Conservation (phyloP, 2,329 filamentous ascomycete genomes). For the Ampelomyces quisqualis region DNA sequence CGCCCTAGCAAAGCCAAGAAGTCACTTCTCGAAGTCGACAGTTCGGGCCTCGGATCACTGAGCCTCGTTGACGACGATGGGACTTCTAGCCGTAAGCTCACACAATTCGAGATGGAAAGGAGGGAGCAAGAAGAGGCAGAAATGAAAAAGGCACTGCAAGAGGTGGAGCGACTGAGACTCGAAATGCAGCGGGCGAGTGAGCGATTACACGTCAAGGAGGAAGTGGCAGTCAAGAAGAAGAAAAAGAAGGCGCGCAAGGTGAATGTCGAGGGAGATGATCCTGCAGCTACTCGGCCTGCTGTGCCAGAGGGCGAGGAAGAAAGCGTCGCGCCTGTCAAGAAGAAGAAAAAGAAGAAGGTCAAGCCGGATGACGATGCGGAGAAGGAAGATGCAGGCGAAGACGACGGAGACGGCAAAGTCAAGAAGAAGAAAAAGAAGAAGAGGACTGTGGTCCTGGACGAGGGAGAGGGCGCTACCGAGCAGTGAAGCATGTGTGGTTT, state of each 20-base stretch:
- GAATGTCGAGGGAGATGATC: slow-evolving; percentile 57
- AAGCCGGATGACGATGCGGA: slow-evolving; percentile 27
- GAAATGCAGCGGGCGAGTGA: slow-evolving; percentile 87
- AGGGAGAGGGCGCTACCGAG: slow-evolving; percentile 15
- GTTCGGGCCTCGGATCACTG: slow-evolving; percentile 73
- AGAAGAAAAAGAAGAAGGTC: slow-evolving; percentile 49
- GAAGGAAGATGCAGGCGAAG: slow-evolving; percentile 4
- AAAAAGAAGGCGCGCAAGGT: slow-evolving; percentile 51
- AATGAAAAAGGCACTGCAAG: slow-evolving; percentile 83
- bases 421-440: slow-evolving; percentile 49
- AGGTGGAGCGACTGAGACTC: slow-evolving; percentile 80
- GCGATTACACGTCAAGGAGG: slow-evolving; percentile 68
- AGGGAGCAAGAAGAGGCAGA: slow-evolving; percentile 78
- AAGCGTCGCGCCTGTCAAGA: slow-evolving; percentile 22
- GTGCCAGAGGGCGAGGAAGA: slow-evolving; percentile 16
- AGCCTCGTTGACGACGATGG: slow-evolving; percentile 61
- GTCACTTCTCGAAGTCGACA: slow-evolving; percentile 79
- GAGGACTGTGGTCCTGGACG: slow-evolving; percentile 39
- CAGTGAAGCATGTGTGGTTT: slow-evolving; percentile 7
- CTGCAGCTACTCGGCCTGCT: slow-evolving; percentile 48
- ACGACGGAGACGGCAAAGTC: slow-evolving; percentile 34
- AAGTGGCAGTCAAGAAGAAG: slow-evolving; percentile 65
- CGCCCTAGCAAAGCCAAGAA: slow-evolving; percentile 53
- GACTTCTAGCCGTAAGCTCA: slow-evolving; percentile 24
- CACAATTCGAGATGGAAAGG: slow-evolving; percentile 61